phyloP scores from a whole-genome alignment of 352 stramenopile species.

The Phytophthora uliginosa region DNA sequence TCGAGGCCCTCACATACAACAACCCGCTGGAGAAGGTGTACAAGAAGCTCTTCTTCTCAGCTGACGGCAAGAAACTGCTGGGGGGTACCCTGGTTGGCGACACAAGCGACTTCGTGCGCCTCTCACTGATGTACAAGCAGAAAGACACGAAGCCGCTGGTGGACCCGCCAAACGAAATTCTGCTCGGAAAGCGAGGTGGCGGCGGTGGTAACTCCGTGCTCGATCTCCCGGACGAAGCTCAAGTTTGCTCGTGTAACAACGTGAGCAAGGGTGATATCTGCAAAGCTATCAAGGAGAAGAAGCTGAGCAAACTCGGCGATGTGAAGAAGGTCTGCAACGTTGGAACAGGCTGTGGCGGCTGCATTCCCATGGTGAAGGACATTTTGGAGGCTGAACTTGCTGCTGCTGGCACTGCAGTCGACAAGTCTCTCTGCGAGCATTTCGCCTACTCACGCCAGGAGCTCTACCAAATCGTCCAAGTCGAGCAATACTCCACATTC shows the following conservation, averaged over 20 bases:
- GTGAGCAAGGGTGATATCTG: slow-evolving; percentile 89
- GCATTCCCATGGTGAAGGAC: slow-evolving; percentile 92
- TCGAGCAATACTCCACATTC: slow-evolving; percentile 90
- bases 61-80: slow-evolving; percentile 72
- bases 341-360: slow-evolving; percentile 92
- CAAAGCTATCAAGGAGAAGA: slow-evolving; percentile 76
- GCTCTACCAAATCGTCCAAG: slow-evolving; percentile 89
- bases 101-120: slow-evolving; percentile 89
- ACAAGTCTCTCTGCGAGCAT: slow-evolving; percentile 94
- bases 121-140: slow-evolving; percentile 71
- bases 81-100: slow-evolving; percentile 94
- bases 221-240: slow-evolving; percentile 79
- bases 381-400: slow-evolving; percentile 88
- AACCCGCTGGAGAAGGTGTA: slow-evolving; percentile 92
- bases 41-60: slow-evolving; percentile 95
- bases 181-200: slow-evolving; percentile 56
- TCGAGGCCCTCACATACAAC: slow-evolving; percentile 88
- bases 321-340: slow-evolving; percentile 92
- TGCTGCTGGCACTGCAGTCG: slow-evolving; percentile 86
- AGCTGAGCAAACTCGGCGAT: slow-evolving; percentile 71
- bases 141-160: slow-evolving; percentile 64
- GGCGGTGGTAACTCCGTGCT: slow-evolving; percentile 47
- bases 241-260: slow-evolving; percentile 96
- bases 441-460: slow-evolving; percentile 92
- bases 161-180: slow-evolving; percentile 63